Percentiles rank a stretch among this genome's conserved stretches.
Evolutionary conservation across 805 yeast genomes (phyloP).

Genomic region (Teunomyces pallodes): DNA sequence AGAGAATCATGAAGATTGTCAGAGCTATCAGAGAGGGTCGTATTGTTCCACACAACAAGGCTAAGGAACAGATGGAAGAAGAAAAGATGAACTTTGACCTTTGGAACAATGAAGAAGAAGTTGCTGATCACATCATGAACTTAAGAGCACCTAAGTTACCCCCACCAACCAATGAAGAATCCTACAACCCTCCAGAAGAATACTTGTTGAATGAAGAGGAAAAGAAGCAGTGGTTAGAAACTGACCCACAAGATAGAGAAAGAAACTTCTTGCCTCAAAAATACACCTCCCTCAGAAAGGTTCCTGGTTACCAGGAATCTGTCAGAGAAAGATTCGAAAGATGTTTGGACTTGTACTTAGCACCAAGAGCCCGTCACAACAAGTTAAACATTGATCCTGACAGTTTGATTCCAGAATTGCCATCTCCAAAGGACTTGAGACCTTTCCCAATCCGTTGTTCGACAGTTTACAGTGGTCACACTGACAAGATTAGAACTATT

Average conservation of each 20-base stretch:
- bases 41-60: conserved; percentile 71
- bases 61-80: conserved; percentile 50
- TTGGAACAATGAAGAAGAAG: conserved; percentile 66
- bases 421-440: conserved; percentile 92
- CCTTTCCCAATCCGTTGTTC: conserved; percentile 95
- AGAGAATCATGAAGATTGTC: conserved; percentile 93
- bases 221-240: conserved; percentile 61
- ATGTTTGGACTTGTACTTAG: conserved; percentile 87
- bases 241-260: conserved; percentile 76
- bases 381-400: conserved; percentile 95
- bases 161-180: conserved; percentile 95
- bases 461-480: conserved; percentile 80
- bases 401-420: conserved; percentile 90
- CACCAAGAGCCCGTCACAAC: conserved; percentile 91
- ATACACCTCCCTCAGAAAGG: conserved; percentile 77
- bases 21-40: conserved; percentile 95
- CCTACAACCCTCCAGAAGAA: conserved; percentile 97
- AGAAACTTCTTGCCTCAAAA: conserved; percentile 79
- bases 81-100: conserved; percentile 66
- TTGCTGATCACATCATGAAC: conserved; percentile 80
- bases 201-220: conserved; percentile 82
- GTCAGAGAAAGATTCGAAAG: conserved; percentile 92
- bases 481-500: conserved; percentile 75
- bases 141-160: conserved; percentile 92
- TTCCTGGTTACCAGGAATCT: conserved; percentile 86